Evolutionary conservation across 805 yeast species (phyloP).

Genomic region (Starmerella asiatica): DNA sequence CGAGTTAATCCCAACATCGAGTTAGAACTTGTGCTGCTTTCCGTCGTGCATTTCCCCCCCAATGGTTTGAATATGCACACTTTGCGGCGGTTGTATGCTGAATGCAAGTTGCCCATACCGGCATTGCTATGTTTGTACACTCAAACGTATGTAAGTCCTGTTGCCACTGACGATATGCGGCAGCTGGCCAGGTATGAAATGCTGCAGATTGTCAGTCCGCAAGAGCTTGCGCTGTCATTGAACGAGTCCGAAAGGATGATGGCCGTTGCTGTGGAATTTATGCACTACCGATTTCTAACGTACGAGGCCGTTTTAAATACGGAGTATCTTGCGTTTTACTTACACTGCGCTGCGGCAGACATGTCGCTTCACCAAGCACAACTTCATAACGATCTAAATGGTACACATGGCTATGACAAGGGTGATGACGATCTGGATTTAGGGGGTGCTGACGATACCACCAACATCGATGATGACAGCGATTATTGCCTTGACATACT

Average conservation of each 20-base stretch:
- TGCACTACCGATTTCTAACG: neutral
- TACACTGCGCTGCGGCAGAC: neutral
- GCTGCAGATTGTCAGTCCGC: neutral
- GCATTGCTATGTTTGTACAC: neutral
- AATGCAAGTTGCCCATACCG: neutral
- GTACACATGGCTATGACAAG: too few relatives aligned
- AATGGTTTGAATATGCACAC: neutral
- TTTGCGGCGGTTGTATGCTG: neutral
- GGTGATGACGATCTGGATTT: too few relatives aligned
- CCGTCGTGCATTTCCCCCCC: neutral
- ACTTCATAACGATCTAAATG: too few relatives aligned
- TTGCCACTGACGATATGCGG: neutral
- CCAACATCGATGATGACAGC: too few relatives aligned
- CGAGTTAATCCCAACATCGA: neutral
- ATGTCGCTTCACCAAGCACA: too few relatives aligned
- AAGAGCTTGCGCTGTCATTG: neutral
- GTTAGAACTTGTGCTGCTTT: neutral
- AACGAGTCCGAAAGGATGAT: neutral
- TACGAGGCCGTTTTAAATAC: neutral
- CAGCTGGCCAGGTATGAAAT: neutral
- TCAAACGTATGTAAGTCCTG: neutral
- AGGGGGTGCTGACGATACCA: too few relatives aligned
- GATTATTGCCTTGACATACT: too few relatives aligned
- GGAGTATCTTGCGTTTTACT: neutral
- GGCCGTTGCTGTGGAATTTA: neutral